Percentiles rank a stretch among this genome's conserved stretches.
These are phyloP conservation scores for Monosporascus sp. DNA, from an alignment of 2,329 filamentous ascomycete genomes.

Conservation along the genomic window DNA sequence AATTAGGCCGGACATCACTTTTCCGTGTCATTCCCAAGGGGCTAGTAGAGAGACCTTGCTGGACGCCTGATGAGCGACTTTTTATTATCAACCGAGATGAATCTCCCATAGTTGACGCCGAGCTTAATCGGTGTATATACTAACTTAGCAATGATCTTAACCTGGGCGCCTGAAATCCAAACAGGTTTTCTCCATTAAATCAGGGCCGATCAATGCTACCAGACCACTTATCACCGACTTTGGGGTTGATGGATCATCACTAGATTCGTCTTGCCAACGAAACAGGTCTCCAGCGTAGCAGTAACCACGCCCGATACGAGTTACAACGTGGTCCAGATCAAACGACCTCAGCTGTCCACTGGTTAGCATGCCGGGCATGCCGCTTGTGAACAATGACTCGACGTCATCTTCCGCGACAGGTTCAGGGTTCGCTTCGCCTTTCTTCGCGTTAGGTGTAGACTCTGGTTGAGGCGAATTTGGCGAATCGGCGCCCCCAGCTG, in stretches of 20 bases:
- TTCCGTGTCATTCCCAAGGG: too few species aligned
- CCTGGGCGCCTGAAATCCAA: slow-evolving; percentile 44
- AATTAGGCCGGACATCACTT: too few species aligned
- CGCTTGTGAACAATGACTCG: slow-evolving; percentile 48
- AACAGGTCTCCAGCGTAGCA: slow-evolving; percentile 32
- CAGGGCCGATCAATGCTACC: slow-evolving; percentile 59
- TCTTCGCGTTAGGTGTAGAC: slow-evolving; percentile 2
- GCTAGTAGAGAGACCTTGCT: too few species aligned
- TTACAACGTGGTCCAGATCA: slow-evolving; percentile 54
- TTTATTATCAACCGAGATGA: too few species aligned
- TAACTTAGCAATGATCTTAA: not conserved
- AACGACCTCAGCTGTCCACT: slow-evolving; percentile 47
- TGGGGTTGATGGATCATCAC: slow-evolving; percentile 45
- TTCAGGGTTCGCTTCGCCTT: slow-evolving; percentile 4
- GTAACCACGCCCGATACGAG: slow-evolving; percentile 38
- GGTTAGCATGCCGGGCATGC: slow-evolving; percentile 63
- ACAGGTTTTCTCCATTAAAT: slow-evolving; percentile 51
- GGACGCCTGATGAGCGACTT: too few species aligned
- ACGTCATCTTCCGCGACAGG: slow-evolving; percentile 9
- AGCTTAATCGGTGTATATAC: too few species aligned
- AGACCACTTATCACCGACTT: slow-evolving; percentile 64
- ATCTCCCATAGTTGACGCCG: too few species aligned
- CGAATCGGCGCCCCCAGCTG: slow-evolving; percentile 5
- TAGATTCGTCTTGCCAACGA: slow-evolving; percentile 50
- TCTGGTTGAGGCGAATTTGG: not conserved